These are phyloP conservation scores for Dioscorea cayenensis DNA, from an alignment of 116 monocot species.

Conservation along the genomic window DNA sequence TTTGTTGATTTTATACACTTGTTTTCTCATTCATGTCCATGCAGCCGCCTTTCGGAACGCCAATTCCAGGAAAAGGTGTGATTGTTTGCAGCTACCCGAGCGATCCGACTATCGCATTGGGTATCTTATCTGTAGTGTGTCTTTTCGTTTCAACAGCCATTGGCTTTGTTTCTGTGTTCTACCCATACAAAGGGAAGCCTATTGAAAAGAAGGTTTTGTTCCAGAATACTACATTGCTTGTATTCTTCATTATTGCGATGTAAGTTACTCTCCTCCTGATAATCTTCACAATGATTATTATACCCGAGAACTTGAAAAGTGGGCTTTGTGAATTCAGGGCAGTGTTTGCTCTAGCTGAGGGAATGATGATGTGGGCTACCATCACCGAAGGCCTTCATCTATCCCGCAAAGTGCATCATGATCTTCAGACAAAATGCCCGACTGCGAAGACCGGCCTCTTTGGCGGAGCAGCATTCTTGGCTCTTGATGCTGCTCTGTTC, in stretches of 20 bases:
- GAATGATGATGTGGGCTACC: constrained; percentile 66
- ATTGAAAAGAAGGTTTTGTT: constrained; percentile 47
- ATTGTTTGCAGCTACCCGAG: constrained; percentile 72
- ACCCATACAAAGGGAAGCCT: constrained; percentile 53
- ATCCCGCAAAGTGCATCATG: constrained; percentile 36
- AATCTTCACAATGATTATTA: background rate
- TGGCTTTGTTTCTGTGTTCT: constrained; percentile 51
- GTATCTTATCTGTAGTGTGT: constrained; percentile 35
- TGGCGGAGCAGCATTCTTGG: constrained; percentile 64
- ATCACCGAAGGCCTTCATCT: constrained; percentile 51
- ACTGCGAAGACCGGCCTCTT: constrained; percentile 85
- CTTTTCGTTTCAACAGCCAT: constrained; percentile 21
- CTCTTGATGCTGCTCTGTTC: constrained; percentile 57
- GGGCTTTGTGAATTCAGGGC: constrained; percentile 22
- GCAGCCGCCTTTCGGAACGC: constrained; percentile 56
- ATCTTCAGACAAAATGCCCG: constrained; percentile 28
- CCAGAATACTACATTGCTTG: constrained; percentile 29
- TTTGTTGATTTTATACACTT: no score
- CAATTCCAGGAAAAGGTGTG: constrained; percentile 46
- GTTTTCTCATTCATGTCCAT: background rate
- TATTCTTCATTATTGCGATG: constrained; percentile 60
- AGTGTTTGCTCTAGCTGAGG: constrained; percentile 38
- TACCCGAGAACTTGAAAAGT: background rate
- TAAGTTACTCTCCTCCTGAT: constrained; percentile 24
- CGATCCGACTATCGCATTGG: constrained; percentile 62